A percentile compares a stretch with the other conserved stretches of the same genome.
phyloP scores from a whole-genome alignment of 2,329 filamentous ascomycete species.

The Didymella segeticola region DNA sequence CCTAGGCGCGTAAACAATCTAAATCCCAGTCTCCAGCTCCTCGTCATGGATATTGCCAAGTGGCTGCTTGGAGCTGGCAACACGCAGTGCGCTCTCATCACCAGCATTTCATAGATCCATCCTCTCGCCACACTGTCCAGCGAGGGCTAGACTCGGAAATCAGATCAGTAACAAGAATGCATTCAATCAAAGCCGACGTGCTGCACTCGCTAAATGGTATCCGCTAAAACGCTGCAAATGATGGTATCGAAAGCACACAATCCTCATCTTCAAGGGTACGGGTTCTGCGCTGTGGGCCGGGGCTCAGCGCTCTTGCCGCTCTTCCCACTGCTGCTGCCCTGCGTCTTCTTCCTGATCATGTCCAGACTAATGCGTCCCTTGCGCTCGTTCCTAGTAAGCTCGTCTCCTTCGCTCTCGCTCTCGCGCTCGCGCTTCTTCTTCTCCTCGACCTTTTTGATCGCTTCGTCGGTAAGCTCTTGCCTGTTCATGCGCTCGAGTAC shows the following conservation, averaged over 20 bases:
- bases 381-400: slow-evolving; percentile 21
- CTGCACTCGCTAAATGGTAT: slow-evolving; percentile 9
- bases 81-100: too few relatives aligned
- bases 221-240: slow-evolving; percentile 15
- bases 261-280: slow-evolving; percentile 6
- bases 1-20: too few relatives aligned
- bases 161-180: too few relatives aligned
- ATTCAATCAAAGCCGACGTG: too few relatives aligned
- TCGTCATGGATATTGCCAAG: too few relatives aligned
- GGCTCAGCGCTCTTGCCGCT: slow-evolving; percentile 20
- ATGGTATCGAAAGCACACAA: neutral
- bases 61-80: too few relatives aligned
- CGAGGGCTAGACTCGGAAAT: too few relatives aligned
- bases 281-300: slow-evolving; percentile 13
- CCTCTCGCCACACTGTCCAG: too few relatives aligned
- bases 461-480: slow-evolving; percentile 74
- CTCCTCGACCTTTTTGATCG: slow-evolving; percentile 63
- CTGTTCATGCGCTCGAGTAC: slow-evolving; percentile 78
- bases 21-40: too few relatives aligned
- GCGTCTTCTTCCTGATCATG: slow-evolving; percentile 15
- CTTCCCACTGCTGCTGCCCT: slow-evolving; percentile 19
- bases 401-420: slow-evolving; percentile 45
- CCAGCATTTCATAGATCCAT: too few relatives aligned
- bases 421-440: slow-evolving; percentile 46
- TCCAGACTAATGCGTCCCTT: slow-evolving; percentile 30